These are phyloP conservation scores for Stephanodiscus minutulus DNA, from an alignment of 108 stramenopile genomes.

Conservation along the genomic window DNA sequence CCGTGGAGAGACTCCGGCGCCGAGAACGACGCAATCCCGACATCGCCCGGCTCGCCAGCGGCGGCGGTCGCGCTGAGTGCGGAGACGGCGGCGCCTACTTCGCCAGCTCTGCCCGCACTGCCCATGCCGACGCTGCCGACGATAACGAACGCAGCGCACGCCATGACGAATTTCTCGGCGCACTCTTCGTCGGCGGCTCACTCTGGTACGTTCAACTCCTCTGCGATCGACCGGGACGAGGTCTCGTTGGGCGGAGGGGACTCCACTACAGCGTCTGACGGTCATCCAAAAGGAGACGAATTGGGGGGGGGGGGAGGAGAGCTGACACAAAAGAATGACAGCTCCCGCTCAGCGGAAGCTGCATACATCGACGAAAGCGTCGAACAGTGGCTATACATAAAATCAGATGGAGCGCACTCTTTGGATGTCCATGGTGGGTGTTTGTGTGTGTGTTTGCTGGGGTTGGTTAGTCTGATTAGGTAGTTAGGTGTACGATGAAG, in stretches of 20 bases:
- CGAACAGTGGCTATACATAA: too few relatives aligned
- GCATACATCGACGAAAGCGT: not conserved
- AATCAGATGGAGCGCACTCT: too few relatives aligned
- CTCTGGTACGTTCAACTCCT: not conserved
- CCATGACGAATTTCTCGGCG: not conserved
- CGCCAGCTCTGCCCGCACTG: conserved; percentile 1
- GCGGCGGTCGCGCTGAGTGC: too few relatives aligned
- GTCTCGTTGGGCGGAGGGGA: not conserved
- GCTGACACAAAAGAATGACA: not conserved
- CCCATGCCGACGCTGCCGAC: conserved; percentile 7
- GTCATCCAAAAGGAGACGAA: not conserved
- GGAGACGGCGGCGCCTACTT: not conserved
- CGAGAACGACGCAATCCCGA: too few relatives aligned
- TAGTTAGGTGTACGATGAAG: too few relatives aligned
- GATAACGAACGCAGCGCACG: not conserved
- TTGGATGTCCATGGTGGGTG: too few relatives aligned
- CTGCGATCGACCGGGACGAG: not conserved
- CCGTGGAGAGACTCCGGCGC: too few relatives aligned
- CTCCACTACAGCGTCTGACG: not conserved
- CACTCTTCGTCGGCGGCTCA: not conserved
- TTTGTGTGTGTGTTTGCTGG: too few relatives aligned
- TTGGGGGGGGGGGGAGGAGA: not conserved
- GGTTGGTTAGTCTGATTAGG: too few relatives aligned
- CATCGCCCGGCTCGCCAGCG: too few relatives aligned
- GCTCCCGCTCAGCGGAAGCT: not conserved